These are phyloP conservation scores for Beta vulgaris DNA, from an alignment of 148 eudicot species.

Conservation along the genomic window DNA sequence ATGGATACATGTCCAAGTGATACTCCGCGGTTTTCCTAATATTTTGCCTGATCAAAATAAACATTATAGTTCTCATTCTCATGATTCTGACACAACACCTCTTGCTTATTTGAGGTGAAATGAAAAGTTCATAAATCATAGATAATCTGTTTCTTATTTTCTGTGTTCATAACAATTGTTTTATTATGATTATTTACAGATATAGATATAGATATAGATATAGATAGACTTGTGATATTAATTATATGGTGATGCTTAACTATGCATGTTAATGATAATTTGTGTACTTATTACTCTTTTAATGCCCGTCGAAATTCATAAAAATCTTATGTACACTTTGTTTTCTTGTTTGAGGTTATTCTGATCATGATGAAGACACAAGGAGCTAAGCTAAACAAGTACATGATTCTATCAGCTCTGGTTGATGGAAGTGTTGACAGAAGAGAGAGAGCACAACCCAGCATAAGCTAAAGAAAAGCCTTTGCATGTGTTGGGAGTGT, in stretches of 20 bases:
- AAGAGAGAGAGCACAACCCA: slow-evolving; percentile 22
- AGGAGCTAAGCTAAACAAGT: background rate
- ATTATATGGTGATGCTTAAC: background rate
- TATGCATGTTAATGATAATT: no score
- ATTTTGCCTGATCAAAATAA: background rate
- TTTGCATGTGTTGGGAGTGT: slow-evolving; percentile 25
- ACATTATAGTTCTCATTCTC: background rate
- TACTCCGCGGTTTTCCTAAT: background rate
- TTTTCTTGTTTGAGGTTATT: background rate
- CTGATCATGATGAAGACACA: background rate
- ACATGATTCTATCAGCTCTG: background rate
- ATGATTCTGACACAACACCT: background rate
- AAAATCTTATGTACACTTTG: background rate
- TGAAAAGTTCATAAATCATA: background rate
- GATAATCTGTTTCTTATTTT: background rate
- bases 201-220: background rate
- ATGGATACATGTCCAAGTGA: background rate
- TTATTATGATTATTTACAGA: no score
- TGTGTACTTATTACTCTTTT: no score
- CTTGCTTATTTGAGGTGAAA: background rate
- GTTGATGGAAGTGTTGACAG: slow-evolving; percentile 21
- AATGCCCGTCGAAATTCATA: no score
- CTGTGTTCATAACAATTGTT: no score
- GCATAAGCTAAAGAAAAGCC: slow-evolving; percentile 14
- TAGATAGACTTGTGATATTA: background rate